These are phyloP conservation scores for Hypomontagnella submonticulosa DNA, from an alignment of 495 filamentous ascomycete species.

Conservation along the genomic window DNA sequence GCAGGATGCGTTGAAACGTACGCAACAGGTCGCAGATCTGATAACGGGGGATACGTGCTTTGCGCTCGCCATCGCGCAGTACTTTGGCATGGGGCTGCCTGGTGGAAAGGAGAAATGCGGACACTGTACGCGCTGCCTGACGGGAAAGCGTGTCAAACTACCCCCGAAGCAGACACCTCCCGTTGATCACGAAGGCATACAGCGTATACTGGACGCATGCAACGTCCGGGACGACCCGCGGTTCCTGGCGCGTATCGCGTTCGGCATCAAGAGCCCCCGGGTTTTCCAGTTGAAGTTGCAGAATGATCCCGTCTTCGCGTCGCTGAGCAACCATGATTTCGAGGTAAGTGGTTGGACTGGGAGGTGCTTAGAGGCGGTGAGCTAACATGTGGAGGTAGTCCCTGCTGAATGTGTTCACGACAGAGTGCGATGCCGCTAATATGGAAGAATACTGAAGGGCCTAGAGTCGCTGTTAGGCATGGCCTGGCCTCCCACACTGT, in stretches of 20 bases:
- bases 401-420: neutral
- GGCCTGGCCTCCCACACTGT: no score
- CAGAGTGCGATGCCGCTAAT: neutral
- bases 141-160: conserved; percentile 50
- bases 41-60: conserved; percentile 62
- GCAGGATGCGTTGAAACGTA: conserved; percentile 57
- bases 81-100: conserved; percentile 65
- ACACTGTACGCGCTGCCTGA: conserved; percentile 65
- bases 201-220: conserved; percentile 53
- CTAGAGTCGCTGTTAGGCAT: no score
- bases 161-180: conserved; percentile 31
- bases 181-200: conserved; percentile 52
- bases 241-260: conserved; percentile 65
- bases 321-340: conserved; percentile 62
- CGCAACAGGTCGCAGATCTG: conserved; percentile 60
- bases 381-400: neutral
- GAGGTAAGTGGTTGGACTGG: conserved; percentile 48
- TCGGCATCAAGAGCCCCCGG: conserved; percentile 67
- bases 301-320: conserved; percentile 57
- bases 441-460: no score
- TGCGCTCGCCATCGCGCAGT: conserved; percentile 57
- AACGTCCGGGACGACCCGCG: conserved; percentile 63
- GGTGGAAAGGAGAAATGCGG: conserved; percentile 56
- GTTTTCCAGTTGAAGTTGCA: conserved; percentile 56
- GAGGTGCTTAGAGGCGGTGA: neutral